Evolutionary conservation across 495 filamentous ascomycete genomes (phyloP).

Genomic region (Aspergillus funiculosus): DNA sequence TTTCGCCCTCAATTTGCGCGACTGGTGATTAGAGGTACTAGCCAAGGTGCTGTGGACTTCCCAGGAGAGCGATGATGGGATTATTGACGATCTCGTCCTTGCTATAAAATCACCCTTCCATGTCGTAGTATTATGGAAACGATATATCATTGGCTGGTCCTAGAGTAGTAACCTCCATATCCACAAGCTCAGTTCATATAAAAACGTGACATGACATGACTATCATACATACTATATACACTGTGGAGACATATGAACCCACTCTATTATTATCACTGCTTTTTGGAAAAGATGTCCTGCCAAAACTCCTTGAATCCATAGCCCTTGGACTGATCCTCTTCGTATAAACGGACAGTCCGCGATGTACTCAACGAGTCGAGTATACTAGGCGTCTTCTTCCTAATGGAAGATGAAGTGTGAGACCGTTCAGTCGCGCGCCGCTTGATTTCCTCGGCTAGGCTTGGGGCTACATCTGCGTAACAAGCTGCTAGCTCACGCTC

Average conservation of each 20-base stretch:
- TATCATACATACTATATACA: constrained; percentile 6
- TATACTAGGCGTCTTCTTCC: constrained; percentile 38
- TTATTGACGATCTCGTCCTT: no score
- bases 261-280: constrained; percentile 5
- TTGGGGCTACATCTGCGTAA: constrained; percentile 79
- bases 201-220: no score
- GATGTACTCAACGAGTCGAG: constrained; percentile 49
- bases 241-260: not conserved
- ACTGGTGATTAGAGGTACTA: no score
- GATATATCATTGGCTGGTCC: no score
- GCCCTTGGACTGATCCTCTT: constrained; percentile 57
- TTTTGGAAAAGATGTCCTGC: constrained; percentile 66
- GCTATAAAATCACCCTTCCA: no score
- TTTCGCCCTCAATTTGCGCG: no score
- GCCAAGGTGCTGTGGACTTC: no score
- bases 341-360: constrained; percentile 56
- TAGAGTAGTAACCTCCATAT: no score
- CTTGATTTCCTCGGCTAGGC: constrained; percentile 62
- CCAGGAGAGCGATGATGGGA: no score
- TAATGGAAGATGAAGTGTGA: constrained; percentile 31
- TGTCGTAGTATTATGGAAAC: no score
- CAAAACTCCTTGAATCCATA: constrained; percentile 89
- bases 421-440: constrained; percentile 56
- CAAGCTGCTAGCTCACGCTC: constrained; percentile 75
- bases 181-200: no score